Evolutionary conservation across 441 rosid species (phyloP).

Genomic region (Syzygium syzygioides): DNA sequence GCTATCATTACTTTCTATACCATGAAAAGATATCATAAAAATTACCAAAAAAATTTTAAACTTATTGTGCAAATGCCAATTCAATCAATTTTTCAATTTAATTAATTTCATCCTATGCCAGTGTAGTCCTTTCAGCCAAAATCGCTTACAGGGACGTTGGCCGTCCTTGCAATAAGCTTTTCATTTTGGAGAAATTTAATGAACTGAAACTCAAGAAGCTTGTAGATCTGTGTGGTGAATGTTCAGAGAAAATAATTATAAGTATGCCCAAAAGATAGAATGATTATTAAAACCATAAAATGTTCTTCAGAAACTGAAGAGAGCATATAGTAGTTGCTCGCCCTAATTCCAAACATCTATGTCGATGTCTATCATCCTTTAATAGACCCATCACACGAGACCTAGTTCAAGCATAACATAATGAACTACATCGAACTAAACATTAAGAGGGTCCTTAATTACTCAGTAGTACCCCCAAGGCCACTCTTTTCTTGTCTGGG

Average conservation of each 20-base stretch:
- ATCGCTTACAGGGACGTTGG: neutral
- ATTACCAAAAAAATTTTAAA: neutral
- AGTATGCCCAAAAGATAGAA: neutral
- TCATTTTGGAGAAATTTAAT: neutral
- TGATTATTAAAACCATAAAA: neutral
- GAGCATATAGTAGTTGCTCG: neutral
- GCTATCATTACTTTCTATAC: neutral
- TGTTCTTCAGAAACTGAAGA: neutral
- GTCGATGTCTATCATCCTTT: neutral
- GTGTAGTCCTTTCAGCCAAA: neutral
- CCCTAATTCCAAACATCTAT: neutral
- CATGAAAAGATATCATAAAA: neutral
- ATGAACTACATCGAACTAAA: neutral
- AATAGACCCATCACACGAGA: neutral
- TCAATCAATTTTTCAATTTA: neutral
- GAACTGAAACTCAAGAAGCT: neutral
- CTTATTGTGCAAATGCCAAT: fast-evolving
- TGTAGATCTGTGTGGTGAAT: neutral
- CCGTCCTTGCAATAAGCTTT: neutral
- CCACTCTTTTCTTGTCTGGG: conserved; percentile 25
- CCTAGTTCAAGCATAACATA: neutral
- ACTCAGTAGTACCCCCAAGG: neutral
- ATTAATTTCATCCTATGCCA: fast-evolving
- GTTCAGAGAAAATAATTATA: neutral
- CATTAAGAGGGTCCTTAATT: neutral